Base-by-base conservation (phyloP, 768 basidiomycete genomes). In the Boletales sp. region DNA sequence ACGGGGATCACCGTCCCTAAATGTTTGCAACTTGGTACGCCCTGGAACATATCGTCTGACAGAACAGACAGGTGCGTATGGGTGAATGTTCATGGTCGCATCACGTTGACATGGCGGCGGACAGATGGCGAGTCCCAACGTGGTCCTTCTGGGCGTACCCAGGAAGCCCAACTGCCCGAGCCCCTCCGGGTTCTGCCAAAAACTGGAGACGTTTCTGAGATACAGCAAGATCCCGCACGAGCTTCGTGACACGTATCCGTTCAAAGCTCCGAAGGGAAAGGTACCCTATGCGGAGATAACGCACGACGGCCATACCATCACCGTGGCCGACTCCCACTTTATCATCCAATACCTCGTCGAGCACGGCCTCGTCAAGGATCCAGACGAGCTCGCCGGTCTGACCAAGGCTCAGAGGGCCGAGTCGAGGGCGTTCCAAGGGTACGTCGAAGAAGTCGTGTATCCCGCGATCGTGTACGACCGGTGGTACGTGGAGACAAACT, bases 371-470 rank as follows among this genome's bases (percentile, higher is more conserved):
- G 19, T 59, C 45, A 48, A 55, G 21, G 67, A 70, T 40, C 66
- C 63, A 4, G 68, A 69, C 35, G 50, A 58, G 5, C 30, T 54
- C 15, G 68, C 64, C 0, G 53, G 52, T 8, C 38, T 69, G 51
- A 63, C 69, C 5, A 13, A 57, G 1, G 53, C 29, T 18, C 66
- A 71, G 50, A 59, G 18, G 42, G 68, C 60, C 40, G 68, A 69
- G 41, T 69, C 69, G 21, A 57, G 69, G 48, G 69, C 69, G 14
- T 68, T 66, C 45, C 67, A 69, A 30, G 66, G 57, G 12, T 69
- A 59, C 39, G 19, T 69, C 24, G 68, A 69, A 47, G 68, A 69
- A 29, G 8, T 61, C 42, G 10, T 70, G 50, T 69, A 69, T 29
- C 13, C 30, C 21, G 62, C 66, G 15, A 36, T 69, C 43, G 49